A percentile compares a stretch with the other conserved stretches of the same genome.
These are phyloP conservation scores for Wallemia hederae DNA, from an alignment of 1,284 basidiomycete species.

Conservation along the genomic window DNA sequence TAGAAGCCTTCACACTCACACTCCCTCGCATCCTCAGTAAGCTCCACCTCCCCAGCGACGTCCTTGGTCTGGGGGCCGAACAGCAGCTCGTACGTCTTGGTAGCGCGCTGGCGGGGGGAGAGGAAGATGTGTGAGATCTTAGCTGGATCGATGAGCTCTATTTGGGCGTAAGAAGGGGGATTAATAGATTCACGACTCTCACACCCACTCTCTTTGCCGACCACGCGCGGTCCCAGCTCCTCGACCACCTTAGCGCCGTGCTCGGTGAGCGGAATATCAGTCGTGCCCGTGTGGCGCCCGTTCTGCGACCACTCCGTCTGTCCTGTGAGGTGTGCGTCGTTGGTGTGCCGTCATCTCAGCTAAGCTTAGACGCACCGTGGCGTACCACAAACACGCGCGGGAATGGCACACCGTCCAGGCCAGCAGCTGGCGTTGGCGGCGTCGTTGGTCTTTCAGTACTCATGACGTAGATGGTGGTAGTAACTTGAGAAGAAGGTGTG, in stretches of 20 bases:
- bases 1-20: too few relatives aligned
- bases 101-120: constrained; percentile 56
- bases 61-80: constrained; percentile 26
- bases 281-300: constrained; percentile 49
- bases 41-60: constrained; percentile 2
- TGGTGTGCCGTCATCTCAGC: not conserved
- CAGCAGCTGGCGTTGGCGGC: too few relatives aligned
- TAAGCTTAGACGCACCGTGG: constrained; percentile 25
- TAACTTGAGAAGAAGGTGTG: not conserved
- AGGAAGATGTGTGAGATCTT: constrained; percentile 48
- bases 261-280: constrained; percentile 61
- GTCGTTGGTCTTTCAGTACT: not conserved
- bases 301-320: constrained; percentile 86
- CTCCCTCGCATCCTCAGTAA: not conserved
- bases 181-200: not conserved
- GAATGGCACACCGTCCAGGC: constrained; percentile 9
- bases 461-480: not conserved
- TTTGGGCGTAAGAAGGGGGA: not conserved
- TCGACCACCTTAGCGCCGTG: constrained; percentile 45
- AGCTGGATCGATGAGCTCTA: constrained; percentile 48
- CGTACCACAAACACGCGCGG: constrained; percentile 46
- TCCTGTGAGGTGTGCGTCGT: constrained; percentile 20
- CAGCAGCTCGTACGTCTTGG: constrained; percentile 51
- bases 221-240: constrained; percentile 31
- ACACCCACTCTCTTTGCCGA: constrained; percentile 43